Conservation (phyloP, 345 rosid species). For the Angophora floribunda region DNA sequence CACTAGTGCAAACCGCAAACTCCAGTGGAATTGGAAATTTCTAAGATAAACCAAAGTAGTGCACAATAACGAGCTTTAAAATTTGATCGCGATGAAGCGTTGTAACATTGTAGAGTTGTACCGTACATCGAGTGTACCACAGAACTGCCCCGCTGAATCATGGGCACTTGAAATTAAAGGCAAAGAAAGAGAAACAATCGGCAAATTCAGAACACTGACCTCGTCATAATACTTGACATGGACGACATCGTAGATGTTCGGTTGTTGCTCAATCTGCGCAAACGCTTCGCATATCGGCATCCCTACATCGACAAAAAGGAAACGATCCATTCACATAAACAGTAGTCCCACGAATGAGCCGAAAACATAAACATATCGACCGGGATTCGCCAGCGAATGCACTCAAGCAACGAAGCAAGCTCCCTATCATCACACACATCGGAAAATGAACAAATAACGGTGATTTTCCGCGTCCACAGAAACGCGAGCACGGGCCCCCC, state of each 20-base stretch:
- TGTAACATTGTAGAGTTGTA: background rate
- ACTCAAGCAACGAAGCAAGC: background rate
- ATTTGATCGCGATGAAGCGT: background rate
- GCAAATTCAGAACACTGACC: constrained; percentile 28
- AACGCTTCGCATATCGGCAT: constrained; percentile 96
- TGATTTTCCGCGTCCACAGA: background rate
- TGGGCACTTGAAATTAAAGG: background rate
- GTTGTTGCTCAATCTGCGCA: constrained; percentile 87
- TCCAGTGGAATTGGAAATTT: background rate
- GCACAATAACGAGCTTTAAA: background rate
- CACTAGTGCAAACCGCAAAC: background rate
- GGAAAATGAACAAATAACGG: background rate
- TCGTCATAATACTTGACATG: constrained; percentile 88
- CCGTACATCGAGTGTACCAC: background rate
- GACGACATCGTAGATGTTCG: constrained; percentile 89
- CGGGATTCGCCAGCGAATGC: background rate
- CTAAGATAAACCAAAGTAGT: background rate
- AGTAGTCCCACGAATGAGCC: background rate
- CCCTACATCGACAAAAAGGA: constrained; percentile 24
- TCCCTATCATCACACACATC: background rate
- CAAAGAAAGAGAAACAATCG: background rate
- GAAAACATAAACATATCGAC: background rate
- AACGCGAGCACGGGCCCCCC: background rate
- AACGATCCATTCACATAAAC: background rate
- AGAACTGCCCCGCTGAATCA: background rate